Percentiles rank a stretch among this genome's conserved stretches.
Evolutionary conservation across 108 stramenopile genomes (phyloP).

Genomic region (Skeletonema grethae): DNA sequence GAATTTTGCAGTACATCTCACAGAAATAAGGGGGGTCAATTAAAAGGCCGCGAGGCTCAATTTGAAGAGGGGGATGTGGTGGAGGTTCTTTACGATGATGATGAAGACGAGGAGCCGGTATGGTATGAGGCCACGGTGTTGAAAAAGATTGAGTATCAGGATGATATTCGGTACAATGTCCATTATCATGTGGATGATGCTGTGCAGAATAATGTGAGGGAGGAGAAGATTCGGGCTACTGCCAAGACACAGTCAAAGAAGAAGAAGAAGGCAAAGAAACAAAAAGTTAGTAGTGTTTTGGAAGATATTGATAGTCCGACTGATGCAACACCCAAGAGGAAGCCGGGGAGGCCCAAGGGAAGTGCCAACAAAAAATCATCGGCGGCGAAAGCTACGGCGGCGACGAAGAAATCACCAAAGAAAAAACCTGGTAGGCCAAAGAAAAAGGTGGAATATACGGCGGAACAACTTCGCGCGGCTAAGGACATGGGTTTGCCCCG

Average conservation of each 20-base stretch:
- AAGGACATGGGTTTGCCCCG: conserved; percentile 53
- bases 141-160: conserved; percentile 64
- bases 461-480: conserved; percentile 43
- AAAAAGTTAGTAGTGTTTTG: not conserved
- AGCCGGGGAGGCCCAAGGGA: not conserved
- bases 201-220: conserved; percentile 67
- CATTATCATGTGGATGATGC: conserved; percentile 72
- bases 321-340: conserved; percentile 23
- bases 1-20: conserved; percentile 49
- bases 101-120: conserved; percentile 45
- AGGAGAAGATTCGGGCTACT: conserved; percentile 63
- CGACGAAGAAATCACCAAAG: conserved; percentile 18
- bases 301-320: not conserved
- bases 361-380: not conserved
- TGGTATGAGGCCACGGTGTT: conserved; percentile 73
- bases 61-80: conserved; percentile 77
- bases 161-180: conserved; percentile 71
- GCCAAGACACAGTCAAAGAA: conserved; percentile 46
- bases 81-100: conserved; percentile 71
- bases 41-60: conserved; percentile 59
- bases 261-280: conserved; percentile 34
- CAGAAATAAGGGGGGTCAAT: conserved; percentile 61
- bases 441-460: conserved; percentile 15
- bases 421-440: conserved; percentile 27
- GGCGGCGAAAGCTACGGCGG: not conserved